Evolutionary conservation across 2,329 filamentous ascomycete genomes (phyloP).

Genomic region (Fusarium sacchari): DNA sequence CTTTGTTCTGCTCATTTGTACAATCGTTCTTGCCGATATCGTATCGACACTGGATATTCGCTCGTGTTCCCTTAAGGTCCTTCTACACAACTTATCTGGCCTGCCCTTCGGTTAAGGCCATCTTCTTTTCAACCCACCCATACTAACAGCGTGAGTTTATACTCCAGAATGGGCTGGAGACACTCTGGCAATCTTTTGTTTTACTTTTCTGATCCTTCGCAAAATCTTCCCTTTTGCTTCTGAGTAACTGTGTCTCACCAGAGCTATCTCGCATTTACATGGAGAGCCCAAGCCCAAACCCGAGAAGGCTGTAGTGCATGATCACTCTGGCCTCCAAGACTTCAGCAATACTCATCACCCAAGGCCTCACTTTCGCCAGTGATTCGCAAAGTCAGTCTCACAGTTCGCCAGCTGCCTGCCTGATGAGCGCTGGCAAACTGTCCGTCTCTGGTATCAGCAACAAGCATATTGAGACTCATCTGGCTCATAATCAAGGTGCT

Average conservation of each 20-base stretch:
- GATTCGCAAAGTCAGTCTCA: rapidly evolving
- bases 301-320: neutral
- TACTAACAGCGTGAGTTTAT: rapidly evolving
- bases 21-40: neutral
- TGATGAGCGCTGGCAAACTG: neutral
- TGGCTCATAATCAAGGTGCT: neutral
- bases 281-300: neutral
- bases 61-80: rapidly evolving
- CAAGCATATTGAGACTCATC: neutral
- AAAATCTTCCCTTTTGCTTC: too few relatives aligned
- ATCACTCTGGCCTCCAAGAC: neutral
- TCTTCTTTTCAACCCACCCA: rapidly evolving
- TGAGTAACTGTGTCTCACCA: too few relatives aligned
- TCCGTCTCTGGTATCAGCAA: neutral
- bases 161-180: neutral
- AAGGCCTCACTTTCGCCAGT: neutral
- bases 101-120: rapidly evolving
- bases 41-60: neutral
- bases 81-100: neutral
- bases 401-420: neutral
- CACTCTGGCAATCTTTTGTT: rapidly evolving
- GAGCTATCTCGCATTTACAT: too few relatives aligned
- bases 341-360: rapidly evolving
- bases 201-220: too few relatives aligned
- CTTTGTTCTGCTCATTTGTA: neutral